Base-by-base conservation (phyloP, 192 early-diverging fungal genomes). In the Backusella australiensis region DNA sequence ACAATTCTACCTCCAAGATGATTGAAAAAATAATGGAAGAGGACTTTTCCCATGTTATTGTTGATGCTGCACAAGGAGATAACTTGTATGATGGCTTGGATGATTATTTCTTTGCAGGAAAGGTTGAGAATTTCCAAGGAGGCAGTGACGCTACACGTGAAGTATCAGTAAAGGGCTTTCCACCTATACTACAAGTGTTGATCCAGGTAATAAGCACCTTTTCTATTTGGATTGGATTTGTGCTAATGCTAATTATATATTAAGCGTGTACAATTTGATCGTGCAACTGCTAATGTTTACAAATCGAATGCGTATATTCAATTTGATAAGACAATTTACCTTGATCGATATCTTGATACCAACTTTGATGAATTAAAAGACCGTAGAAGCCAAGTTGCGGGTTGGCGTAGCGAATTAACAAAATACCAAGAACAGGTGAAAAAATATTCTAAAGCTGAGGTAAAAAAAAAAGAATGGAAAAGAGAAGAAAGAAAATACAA, bases 141-240 rank as follows among this genome's bases (percentile, higher is more conserved):
- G 83, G 77, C 0, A 71, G 65, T 35, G 71, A 79, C 52, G 78
- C 80, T 12, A 72, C 75, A 21, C 79, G 82, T 17, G 89, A 85
- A 39, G 84, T 90, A 11, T 83, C 82, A 4, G 77, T 88, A n/a
- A 81, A 72, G 29, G 53, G 82, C 14, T 81, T 91, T 8, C 93
- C 93, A 23, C 91, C 92, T 0, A 84, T 94, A 21, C 74, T 94
- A 7, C 92, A 92, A 42, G 86, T 94, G 12, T 89, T 91, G 38
- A 77, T 94, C 9, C 89, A 86, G 75, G 84, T 85, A 67, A 69
- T 52, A n/a, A 59, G 41, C 17, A 3, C 8, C 26, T 19, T 34
- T 53, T 44, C 2, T 72, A 17, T 72, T 34, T 26, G 46, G 17
- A 6, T 7, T n/a, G 15, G 1, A 7, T 49, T 6, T 32, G 3